Percentiles rank a stretch among this genome's conserved stretches.
These are phyloP conservation scores for Pezicula radicicola DNA, from an alignment of 2,329 filamentous ascomycete species.

Conservation along the genomic window DNA sequence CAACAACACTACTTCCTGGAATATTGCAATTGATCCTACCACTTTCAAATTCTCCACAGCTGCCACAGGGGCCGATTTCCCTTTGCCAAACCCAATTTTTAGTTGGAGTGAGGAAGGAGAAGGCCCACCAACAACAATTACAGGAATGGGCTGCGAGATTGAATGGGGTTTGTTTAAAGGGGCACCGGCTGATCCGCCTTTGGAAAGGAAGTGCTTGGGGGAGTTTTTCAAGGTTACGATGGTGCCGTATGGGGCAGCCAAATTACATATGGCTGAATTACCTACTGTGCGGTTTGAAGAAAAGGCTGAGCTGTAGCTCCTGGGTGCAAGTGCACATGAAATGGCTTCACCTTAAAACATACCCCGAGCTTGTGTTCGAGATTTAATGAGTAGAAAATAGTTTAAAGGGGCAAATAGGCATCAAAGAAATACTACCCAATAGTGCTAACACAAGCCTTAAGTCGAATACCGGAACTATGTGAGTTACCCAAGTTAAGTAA, in stretches of 20 bases:
- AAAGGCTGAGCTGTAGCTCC: too few species aligned
- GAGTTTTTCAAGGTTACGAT: constrained; percentile 33
- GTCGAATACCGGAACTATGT: too few species aligned
- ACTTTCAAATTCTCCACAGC: constrained; percentile 29
- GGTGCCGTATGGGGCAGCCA: constrained; percentile 43
- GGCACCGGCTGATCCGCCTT: constrained; percentile 31
- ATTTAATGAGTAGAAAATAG: too few species aligned
- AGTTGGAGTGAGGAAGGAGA: constrained; percentile 17
- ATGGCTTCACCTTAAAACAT: too few species aligned
- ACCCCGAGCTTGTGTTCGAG: too few species aligned
- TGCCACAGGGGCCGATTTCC: constrained; percentile 7
- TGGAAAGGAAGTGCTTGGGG: constrained; percentile 31
- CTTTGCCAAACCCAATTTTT: constrained; percentile 25
- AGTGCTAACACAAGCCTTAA: too few species aligned
- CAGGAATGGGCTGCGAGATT: constrained; percentile 35
- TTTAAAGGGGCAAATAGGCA: too few species aligned
- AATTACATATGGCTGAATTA: constrained; percentile 43
- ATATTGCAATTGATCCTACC: constrained; percentile 29
- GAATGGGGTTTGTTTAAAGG: constrained; percentile 32
- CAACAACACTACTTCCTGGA: constrained; percentile 27
- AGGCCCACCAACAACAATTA: constrained; percentile 33
- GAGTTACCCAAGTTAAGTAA: too few species aligned
- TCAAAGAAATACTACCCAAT: too few species aligned
- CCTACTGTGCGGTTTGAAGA: constrained; percentile 23
- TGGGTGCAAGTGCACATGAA: too few species aligned